Evolutionary conservation across 2,329 filamentous ascomycete genomes (phyloP).

Genomic region (Chrysoporthe deuterocubensis): DNA sequence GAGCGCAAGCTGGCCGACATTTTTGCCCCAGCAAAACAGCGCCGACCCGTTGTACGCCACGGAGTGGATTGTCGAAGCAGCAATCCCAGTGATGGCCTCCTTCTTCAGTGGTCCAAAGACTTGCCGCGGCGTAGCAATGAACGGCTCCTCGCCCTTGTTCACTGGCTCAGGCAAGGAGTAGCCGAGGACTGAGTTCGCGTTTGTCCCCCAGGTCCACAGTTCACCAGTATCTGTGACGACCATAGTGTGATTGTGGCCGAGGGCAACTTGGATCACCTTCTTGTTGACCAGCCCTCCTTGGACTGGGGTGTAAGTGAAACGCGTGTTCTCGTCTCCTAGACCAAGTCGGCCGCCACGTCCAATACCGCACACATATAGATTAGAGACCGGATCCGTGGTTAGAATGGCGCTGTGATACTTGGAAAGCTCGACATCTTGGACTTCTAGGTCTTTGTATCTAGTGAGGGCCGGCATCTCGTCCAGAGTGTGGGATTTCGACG

Average conservation of each 20-base stretch:
- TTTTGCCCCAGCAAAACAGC: conserved; percentile 93
- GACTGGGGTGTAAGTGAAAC: conserved; percentile 84
- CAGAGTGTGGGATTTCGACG: conserved; percentile 37
- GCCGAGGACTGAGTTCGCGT: conserved; percentile 82
- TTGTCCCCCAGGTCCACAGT: conserved; percentile 93
- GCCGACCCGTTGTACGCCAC: conserved; percentile 82
- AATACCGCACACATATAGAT: conserved; percentile 91
- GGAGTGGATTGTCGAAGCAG: conserved; percentile 89
- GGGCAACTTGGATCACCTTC: conserved; percentile 74
- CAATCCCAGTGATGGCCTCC: conserved; percentile 78
- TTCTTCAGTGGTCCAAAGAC: conserved; percentile 92
- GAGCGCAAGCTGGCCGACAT: conserved; percentile 88
- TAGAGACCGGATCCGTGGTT: conserved; percentile 84
- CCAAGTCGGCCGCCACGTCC: conserved; percentile 89
- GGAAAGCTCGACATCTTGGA: conserved; percentile 83
- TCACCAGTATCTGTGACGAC: conserved; percentile 86
- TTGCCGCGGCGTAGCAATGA: conserved; percentile 80
- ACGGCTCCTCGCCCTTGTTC: conserved; percentile 78
- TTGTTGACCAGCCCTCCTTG: conserved; percentile 76
- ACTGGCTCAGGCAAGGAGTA: conserved; percentile 72
- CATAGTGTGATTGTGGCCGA: conserved; percentile 91
- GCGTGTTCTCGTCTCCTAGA: conserved; percentile 85
- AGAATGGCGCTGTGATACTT: conserved; percentile 91
- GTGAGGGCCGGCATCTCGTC: conserved; percentile 73
- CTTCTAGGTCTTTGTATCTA: conserved; percentile 70